Evolutionary conservation across 2,329 filamentous ascomycete genomes (phyloP), one percentile per base, ranked within the genome.

Genomic region (Pseudocercospora musae): DNA sequence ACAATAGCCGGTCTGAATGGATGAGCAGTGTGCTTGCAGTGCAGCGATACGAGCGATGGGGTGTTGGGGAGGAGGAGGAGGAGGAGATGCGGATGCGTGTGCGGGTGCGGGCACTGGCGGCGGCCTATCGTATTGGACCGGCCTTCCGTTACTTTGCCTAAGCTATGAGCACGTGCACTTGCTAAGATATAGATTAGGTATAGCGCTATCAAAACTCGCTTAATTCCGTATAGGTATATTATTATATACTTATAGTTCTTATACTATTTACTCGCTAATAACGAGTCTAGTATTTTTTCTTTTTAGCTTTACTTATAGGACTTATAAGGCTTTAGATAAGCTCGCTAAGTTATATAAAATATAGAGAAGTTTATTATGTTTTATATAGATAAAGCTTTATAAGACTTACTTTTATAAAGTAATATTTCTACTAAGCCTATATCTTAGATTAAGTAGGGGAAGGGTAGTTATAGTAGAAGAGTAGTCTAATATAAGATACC

Each of bases 1-100:
- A 71, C 70, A 71, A 71, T 70, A 62, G 29, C 18, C 52, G 70
- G 67, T 65, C 62, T 61, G 61, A 66, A 66, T 54, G 52, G 18
- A 31, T 18, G n/a, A 37, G 52, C 31, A 23, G 29, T 29, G 52
- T 20, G 27, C 52, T 52, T 33, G 52, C 52, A 44, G 58, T 20
- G 46, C 31, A 57, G 40, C 33, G 55, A 29, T 23, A 57, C 54
- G 31, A 20, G 33, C 42, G 15, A 52, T 27, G 27, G 59, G 59
- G 50, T 23, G 13, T 29, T 29, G 40, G 10, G n/a, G 29, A 11
- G 58, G 33, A 31, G 58, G 49, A 18, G 25, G n/a, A 25, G 23
- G 60, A 44, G 54, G 46, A 15, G 31, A 25, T n/a, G n/a, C 2
- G 50, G 42, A 44, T 42, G 52, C 42, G 50, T 13, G 25, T 21